phyloP scores from a whole-genome alignment of 352 stramenopile species.

The Aphanomyces astaci region DNA sequence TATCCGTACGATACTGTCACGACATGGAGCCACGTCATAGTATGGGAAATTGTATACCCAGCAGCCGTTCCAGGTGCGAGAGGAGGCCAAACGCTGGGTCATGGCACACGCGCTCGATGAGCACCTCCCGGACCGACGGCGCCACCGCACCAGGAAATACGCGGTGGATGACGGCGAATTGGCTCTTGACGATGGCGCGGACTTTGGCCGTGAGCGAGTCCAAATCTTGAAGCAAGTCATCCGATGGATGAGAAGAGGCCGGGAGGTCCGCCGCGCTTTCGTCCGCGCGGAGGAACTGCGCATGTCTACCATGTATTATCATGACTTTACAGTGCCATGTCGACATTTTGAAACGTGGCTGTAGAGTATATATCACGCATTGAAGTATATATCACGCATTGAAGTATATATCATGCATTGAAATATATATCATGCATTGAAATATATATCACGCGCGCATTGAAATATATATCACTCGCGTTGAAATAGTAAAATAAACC shows the following conservation, averaged over 20 bases:
- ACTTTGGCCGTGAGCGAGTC: constrained; percentile 54
- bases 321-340: too few species aligned
- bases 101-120: constrained; percentile 67
- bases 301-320: neutral
- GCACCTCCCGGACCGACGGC: constrained; percentile 47
- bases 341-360: too few species aligned
- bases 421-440: too few species aligned
- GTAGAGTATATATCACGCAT: too few species aligned
- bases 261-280: too few species aligned
- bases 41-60: constrained; percentile 26
- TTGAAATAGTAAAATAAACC: too few species aligned
- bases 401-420: too few species aligned
- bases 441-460: too few species aligned
- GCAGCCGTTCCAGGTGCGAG: constrained; percentile 60
- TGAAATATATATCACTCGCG: too few species aligned
- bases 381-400: too few species aligned
- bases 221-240: constrained; percentile 35
- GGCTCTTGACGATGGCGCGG: constrained; percentile 47
- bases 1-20: constrained; percentile 1
- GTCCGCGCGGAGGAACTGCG: neutral
- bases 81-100: constrained; percentile 73
- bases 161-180: constrained; percentile 55
- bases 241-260: too few species aligned
- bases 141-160: constrained; percentile 44
- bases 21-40: neutral